phyloP scores from a whole-genome alignment of 2,329 filamentous ascomycete species.

The Aspergillus felis region DNA sequence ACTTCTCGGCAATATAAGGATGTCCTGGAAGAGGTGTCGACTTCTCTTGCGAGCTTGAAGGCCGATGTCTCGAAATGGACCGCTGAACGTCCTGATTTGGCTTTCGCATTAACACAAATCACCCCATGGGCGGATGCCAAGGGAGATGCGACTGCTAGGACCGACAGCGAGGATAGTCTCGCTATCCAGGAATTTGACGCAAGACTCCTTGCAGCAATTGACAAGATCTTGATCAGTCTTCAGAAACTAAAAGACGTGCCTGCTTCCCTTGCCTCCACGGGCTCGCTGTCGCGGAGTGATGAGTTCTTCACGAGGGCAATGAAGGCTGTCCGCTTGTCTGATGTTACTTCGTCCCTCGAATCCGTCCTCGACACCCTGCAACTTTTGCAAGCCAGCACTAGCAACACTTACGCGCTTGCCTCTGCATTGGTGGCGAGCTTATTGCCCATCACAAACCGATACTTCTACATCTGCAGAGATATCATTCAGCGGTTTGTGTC shows the following conservation, averaged over 20 bases:
- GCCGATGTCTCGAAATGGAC: conserved; percentile 43
- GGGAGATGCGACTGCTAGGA: conserved; percentile 8
- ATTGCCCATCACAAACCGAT: conserved; percentile 71
- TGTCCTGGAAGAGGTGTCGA: conserved; percentile 24
- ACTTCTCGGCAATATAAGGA: conserved; percentile 27
- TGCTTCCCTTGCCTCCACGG: conserved; percentile 55
- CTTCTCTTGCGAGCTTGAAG: conserved; percentile 28
- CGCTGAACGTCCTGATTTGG: conserved; percentile 54
- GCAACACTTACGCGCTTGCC: conserved; percentile 43
- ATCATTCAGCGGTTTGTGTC: conserved; percentile 56
- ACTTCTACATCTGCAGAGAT: conserved; percentile 58
- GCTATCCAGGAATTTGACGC: conserved; percentile 50
- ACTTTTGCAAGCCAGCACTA: conserved; percentile 41
- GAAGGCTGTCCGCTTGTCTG: conserved; percentile 56
- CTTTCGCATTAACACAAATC: conserved; percentile 64
- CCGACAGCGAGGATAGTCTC: conserved; percentile 15
- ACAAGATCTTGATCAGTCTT: conserved; percentile 73
- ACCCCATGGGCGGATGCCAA: conserved; percentile 56
- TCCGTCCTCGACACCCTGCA: conserved; percentile 46
- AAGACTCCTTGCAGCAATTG: conserved; percentile 61
- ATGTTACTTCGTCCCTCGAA: conserved; percentile 49
- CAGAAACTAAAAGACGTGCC: conserved; percentile 62
- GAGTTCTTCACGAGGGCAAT: conserved; percentile 52
- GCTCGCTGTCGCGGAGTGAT: conserved; percentile 60
- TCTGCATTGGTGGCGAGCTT: conserved; percentile 58